Percentiles rank a stretch among this genome's conserved stretches.
Evolutionary conservation across 345 rosid species (phyloP).

Genomic region (Rhodomyrtus tomentosa): DNA sequence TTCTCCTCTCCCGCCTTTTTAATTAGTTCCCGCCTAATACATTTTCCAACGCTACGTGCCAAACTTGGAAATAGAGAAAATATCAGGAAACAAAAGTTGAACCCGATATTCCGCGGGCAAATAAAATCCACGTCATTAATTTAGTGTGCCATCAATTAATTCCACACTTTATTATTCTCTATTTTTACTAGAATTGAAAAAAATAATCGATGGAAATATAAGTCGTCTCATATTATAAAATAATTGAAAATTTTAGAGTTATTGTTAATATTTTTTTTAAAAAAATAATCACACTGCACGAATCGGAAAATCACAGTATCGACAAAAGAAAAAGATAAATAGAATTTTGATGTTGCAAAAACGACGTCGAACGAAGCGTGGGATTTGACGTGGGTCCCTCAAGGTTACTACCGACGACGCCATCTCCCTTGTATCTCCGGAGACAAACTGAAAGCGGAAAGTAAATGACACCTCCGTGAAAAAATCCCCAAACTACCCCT

Average conservation of each 20-base stretch:
- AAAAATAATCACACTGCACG: background rate
- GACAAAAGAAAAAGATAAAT: background rate
- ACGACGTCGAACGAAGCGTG: background rate
- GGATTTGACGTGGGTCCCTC: background rate
- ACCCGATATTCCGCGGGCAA: too few species aligned
- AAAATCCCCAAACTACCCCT: conserved; percentile 40
- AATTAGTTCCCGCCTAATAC: background rate
- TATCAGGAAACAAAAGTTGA: background rate
- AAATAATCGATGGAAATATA: too few species aligned
- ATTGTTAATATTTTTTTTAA: too few species aligned
- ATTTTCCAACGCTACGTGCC: background rate
- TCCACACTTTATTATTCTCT: too few species aligned
- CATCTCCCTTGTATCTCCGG: background rate
- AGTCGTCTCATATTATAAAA: too few species aligned
- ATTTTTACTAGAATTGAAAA: too few species aligned
- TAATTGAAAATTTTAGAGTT: too few species aligned
- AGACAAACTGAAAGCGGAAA: background rate
- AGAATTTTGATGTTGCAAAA: background rate
- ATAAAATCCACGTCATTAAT: too few species aligned
- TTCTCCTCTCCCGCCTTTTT: background rate
- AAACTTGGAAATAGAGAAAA: background rate
- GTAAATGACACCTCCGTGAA: background rate
- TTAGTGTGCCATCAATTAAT: too few species aligned
- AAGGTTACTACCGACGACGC: background rate
- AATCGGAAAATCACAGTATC: background rate